Percentiles rank a stretch among this genome's conserved stretches.
phyloP scores from a whole-genome alignment of 2,329 filamentous ascomycete genomes.

The Xylariomycetidae sp. region DNA sequence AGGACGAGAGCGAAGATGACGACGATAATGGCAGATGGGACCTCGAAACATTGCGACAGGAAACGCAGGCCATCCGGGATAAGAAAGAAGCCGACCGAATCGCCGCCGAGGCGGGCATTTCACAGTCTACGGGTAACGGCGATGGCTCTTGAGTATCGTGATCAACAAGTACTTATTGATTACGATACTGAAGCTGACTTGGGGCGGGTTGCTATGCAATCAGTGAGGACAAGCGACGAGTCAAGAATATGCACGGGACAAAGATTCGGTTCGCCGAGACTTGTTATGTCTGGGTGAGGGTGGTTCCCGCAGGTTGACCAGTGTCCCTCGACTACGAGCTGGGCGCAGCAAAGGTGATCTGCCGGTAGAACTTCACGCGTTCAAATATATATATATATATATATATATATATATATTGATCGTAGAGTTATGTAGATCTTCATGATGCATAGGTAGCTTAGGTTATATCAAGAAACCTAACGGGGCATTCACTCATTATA shows the following conservation, averaged over 20 bases:
- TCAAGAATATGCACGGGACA: conserved; percentile 3
- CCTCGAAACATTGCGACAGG: conserved; percentile 72
- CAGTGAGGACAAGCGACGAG: conserved; percentile 14
- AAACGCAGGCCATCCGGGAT: conserved; percentile 73
- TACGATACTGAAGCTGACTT: too few species aligned
- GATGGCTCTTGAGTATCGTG: conserved; percentile 29
- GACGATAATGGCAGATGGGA: conserved; percentile 62
- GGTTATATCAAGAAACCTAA: too few species aligned
- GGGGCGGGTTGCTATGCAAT: too few species aligned
- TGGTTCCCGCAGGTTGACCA: too few species aligned
- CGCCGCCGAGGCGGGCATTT: conserved; percentile 30
- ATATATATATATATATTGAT: conserved; percentile 7
- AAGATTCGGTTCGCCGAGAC: not conserved
- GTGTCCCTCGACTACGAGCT: conserved; percentile 12
- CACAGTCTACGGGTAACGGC: conserved; percentile 25
- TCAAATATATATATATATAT: too few species aligned
- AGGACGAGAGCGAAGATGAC: conserved; percentile 55
- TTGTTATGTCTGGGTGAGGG: too few species aligned
- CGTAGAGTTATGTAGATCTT: conserved; percentile 11
- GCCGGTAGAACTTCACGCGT: conserved; percentile 8
- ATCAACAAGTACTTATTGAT: too few species aligned
- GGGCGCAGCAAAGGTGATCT: conserved; percentile 10
- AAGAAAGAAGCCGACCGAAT: conserved; percentile 74
- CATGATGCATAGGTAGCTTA: too few species aligned
- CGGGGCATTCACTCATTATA: too few species aligned